Evolutionary conservation across 768 basidiomycete species (phyloP).

Genomic region (Pleurotus cornucopiae): DNA sequence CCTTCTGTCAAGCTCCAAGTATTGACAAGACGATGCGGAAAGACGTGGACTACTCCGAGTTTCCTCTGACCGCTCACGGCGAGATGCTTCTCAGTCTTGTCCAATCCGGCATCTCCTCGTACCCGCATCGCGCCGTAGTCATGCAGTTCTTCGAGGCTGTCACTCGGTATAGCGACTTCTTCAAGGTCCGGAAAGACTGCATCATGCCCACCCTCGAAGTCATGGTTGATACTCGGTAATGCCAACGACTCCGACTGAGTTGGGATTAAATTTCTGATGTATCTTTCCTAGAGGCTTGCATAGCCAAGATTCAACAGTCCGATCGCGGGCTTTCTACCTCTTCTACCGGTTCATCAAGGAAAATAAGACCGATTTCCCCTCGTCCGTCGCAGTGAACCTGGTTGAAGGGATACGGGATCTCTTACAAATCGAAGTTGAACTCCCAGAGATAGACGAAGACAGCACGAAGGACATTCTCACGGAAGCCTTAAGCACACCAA

Average conservation of each 20-base stretch:
- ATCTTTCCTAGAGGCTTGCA: conserved; percentile 71
- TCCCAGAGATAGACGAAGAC: conserved; percentile 76
- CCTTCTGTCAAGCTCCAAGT: conserved; percentile 77
- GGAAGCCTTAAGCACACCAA: conserved; percentile 73
- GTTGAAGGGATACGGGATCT: conserved; percentile 75
- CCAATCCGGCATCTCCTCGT: conserved; percentile 75
- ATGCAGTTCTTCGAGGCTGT: conserved; percentile 92
- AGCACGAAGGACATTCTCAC: conserved; percentile 62
- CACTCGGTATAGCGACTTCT: conserved; percentile 93
- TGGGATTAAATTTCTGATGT: conserved; percentile 5
- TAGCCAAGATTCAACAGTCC: conserved; percentile 61
- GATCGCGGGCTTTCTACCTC: conserved; percentile 84
- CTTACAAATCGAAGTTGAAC: conserved; percentile 66
- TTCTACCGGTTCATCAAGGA: conserved; percentile 92
- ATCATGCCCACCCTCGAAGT: conserved; percentile 85
- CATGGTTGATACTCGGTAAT: conserved; percentile 80
- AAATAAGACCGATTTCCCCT: conserved; percentile 69
- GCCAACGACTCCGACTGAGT: not conserved
- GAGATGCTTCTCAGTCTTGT: conserved; percentile 85
- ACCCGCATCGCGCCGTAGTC: conserved; percentile 79
- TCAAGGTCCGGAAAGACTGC: conserved; percentile 87
- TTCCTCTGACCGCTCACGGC: conserved; percentile 85
- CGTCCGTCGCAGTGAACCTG: conserved; percentile 65
- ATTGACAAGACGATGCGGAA: conserved; percentile 66
- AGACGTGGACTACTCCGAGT: conserved; percentile 68